Conservation (phyloP, 495 filamentous ascomycete species). For the Astrothelium macrocarpum region DNA sequence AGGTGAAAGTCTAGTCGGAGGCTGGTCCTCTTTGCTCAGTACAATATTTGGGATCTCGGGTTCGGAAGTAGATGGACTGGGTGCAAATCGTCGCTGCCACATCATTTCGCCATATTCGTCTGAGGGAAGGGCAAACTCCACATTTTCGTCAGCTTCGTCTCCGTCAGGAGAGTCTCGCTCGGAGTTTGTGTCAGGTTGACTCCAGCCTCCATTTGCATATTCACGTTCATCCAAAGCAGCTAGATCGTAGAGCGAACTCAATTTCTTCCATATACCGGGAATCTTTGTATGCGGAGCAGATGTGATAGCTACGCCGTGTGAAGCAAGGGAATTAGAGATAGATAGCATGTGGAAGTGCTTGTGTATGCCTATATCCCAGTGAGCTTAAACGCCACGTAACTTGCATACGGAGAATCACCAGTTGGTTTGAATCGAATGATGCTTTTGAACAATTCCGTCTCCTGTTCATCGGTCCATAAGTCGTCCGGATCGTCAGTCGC, state of each 20-base stretch:
- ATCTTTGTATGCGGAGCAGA: conserved; percentile 68
- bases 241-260: conserved; percentile 75
- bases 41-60: conserved; percentile 24
- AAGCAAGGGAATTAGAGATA: conserved; percentile 74
- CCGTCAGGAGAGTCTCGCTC: conserved; percentile 49
- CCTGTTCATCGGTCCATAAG: conserved; percentile 91
- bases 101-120: conserved; percentile 70
- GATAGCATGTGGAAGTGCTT: conserved; percentile 95
- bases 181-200: conserved; percentile 37
- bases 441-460: conserved; percentile 81
- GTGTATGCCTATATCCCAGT: conserved; percentile 64
- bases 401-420: conserved; percentile 40
- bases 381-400: conserved; percentile 4
- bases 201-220: conserved; percentile 20
- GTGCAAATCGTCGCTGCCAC: conserved; percentile 54
- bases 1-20: conserved; percentile 18
- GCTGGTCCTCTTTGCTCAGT: conserved; percentile 25
- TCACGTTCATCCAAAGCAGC: conserved; percentile 79
- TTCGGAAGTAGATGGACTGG: conserved; percentile 47
- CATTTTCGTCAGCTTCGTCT: conserved; percentile 32
- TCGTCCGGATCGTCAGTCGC: conserved; percentile 43
- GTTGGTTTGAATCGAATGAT: conserved; percentile 90
- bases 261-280: conserved; percentile 84
- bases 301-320: conserved; percentile 68
- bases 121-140: conserved; percentile 64